These are phyloP conservation scores for Saccharomycopsis javanensis DNA, from an alignment of 805 yeast genomes.

Conservation along the genomic window DNA sequence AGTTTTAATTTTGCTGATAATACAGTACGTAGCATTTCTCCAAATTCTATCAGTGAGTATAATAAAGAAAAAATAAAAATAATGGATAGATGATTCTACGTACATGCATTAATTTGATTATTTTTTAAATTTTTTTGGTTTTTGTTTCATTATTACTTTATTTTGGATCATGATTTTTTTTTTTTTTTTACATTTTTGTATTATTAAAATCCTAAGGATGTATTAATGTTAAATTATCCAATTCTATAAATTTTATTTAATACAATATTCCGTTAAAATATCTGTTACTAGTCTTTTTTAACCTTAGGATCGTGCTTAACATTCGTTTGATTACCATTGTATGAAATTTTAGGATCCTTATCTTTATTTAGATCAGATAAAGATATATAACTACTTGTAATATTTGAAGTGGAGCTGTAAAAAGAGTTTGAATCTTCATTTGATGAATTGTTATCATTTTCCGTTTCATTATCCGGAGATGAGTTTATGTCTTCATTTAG, in stretches of 20 bases:
- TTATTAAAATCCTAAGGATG: background rate
- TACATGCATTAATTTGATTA: too few relatives aligned
- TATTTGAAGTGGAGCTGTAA: conserved; percentile 19
- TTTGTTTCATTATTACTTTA: background rate
- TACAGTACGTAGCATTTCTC: background rate
- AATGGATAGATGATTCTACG: background rate
- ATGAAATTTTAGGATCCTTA: conserved; percentile 35
- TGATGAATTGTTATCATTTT: conserved; percentile 21
- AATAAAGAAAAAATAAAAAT: background rate
- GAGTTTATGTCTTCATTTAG: background rate
- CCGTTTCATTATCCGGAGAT: background rate
- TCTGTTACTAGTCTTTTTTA: background rate
- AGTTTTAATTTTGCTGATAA: background rate
- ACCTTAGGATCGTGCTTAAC: conserved; percentile 38
- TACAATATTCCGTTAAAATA: background rate
- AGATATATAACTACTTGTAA: conserved; percentile 12
- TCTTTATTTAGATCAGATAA: conserved; percentile 22
- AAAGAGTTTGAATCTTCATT: conserved; percentile 26
- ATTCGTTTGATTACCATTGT: conserved; percentile 47
- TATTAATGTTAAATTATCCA: background rate
- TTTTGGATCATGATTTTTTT: background rate
- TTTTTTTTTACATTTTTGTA: background rate
- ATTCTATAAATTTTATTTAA: background rate
- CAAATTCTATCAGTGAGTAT: background rate
- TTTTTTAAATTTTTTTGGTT: background rate